Percentiles rank a stretch among this genome's conserved stretches.
Evolutionary conservation across 768 basidiomycete species (phyloP).

Genomic region (Lyophyllum shimeji): DNA sequence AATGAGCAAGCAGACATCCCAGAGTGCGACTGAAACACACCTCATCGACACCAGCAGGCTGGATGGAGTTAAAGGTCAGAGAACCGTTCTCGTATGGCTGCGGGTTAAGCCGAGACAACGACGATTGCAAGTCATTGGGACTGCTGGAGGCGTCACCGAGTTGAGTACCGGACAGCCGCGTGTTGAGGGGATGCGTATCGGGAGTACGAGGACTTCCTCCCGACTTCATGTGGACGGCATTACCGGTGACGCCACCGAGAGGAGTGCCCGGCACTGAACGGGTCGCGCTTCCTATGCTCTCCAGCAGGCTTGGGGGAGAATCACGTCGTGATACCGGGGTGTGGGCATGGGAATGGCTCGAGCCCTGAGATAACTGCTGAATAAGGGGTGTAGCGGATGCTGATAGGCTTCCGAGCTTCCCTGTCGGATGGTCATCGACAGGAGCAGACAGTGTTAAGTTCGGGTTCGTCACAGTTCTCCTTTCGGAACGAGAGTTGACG

Average conservation of each 20-base stretch:
- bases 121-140: slow-evolving; percentile 63
- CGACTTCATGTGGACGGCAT: slow-evolving; percentile 56
- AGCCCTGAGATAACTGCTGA: slow-evolving; percentile 59
- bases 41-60: slow-evolving; percentile 52
- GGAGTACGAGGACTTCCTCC: slow-evolving; percentile 68
- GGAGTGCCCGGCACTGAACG: slow-evolving; percentile 88
- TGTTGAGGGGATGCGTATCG: slow-evolving; percentile 58
- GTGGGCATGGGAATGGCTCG: slow-evolving; percentile 33
- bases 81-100: slow-evolving; percentile 56
- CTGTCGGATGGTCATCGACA: slow-evolving; percentile 45
- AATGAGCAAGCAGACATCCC: slow-evolving; percentile 10
- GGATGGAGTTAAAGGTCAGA: slow-evolving; percentile 54
- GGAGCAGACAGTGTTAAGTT: slow-evolving; percentile 62
- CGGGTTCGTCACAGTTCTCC: slow-evolving; percentile 76
- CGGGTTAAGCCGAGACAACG: slow-evolving; percentile 66
- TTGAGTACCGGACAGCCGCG: slow-evolving; percentile 57
- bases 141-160: slow-evolving; percentile 51
- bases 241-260: slow-evolving; percentile 52
- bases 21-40: slow-evolving; percentile 33
- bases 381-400: slow-evolving; percentile 64
- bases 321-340: slow-evolving; percentile 65
- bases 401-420: slow-evolving; percentile 48
- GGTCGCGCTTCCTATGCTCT: slow-evolving; percentile 57
- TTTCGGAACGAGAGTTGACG: slow-evolving; percentile 52
- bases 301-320: slow-evolving; percentile 68